Percentiles rank a stretch among this genome's conserved stretches.
Evolutionary conservation across 2,329 filamentous ascomycete genomes (phyloP).

Genomic region (Ceratocystis diversiconidia): DNA sequence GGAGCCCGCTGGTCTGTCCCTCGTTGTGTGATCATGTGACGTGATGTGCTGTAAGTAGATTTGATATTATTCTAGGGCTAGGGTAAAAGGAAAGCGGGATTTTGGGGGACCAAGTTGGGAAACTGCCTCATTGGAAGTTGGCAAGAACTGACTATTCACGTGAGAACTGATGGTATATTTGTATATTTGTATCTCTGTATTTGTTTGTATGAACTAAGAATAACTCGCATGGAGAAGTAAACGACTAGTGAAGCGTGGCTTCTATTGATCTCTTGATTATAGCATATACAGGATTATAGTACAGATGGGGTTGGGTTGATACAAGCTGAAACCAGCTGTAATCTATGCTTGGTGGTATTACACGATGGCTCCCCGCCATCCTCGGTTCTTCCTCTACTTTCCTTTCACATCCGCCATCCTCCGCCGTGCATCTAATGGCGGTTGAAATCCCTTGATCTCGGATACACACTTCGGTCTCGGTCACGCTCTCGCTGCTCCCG

Average conservation of each 20-base stretch:
- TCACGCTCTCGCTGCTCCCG: neutral
- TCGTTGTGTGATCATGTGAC: constrained; percentile 7
- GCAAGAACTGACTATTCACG: neutral
- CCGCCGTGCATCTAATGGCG: neutral
- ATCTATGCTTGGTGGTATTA: neutral
- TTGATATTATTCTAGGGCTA: neutral
- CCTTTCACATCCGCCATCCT: neutral
- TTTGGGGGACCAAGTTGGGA: neutral
- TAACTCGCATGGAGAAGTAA: no score
- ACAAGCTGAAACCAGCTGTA: neutral
- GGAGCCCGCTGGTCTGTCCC: constrained; percentile 52
- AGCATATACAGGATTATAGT: neutral
- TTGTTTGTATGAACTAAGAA: neutral
- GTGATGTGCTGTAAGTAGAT: neutral
- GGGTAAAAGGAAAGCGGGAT: neutral
- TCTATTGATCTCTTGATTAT: neutral
- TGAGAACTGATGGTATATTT: neutral
- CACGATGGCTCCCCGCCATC: neutral
- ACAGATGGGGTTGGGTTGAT: neutral
- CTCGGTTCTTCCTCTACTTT: neutral
- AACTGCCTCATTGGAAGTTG: neutral
- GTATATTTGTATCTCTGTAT: neutral
- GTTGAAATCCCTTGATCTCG: neutral
- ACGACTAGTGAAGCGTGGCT: neutral
- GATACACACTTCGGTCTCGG: neutral